Evolutionary conservation across 805 yeast species (phyloP).

Genomic region (Candida schatavii): DNA sequence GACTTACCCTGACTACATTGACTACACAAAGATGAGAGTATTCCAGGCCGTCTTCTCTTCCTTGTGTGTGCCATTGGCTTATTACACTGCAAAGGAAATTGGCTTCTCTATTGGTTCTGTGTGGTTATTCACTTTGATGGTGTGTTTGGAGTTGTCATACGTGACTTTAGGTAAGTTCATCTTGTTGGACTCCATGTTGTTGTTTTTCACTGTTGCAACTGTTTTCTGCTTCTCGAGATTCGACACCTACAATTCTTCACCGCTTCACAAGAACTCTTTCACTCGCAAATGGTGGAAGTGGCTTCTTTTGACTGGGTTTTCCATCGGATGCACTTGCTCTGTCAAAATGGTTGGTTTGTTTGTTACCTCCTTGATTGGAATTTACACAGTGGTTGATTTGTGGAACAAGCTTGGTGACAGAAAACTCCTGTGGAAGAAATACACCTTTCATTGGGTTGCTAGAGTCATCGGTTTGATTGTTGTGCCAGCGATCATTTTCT

Average conservation of each 20-base stretch:
- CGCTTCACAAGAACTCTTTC: slow-evolving; percentile 44
- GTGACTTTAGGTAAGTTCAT: slow-evolving; percentile 73
- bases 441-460: slow-evolving; percentile 63
- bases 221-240: slow-evolving; percentile 69
- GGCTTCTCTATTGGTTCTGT: slow-evolving; percentile 49
- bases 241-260: slow-evolving; percentile 53
- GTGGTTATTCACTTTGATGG: slow-evolving; percentile 60
- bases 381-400: slow-evolving; percentile 82
- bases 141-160: slow-evolving; percentile 64
- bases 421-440: slow-evolving; percentile 47
- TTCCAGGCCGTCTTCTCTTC: slow-evolving; percentile 71
- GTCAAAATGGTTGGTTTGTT: slow-evolving; percentile 97
- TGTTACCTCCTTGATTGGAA: slow-evolving; percentile 83
- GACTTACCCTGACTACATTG: slow-evolving; percentile 57
- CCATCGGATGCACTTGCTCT: slow-evolving; percentile 86
- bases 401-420: slow-evolving; percentile 81
- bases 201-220: slow-evolving; percentile 78
- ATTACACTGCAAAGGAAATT: slow-evolving; percentile 61
- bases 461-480: slow-evolving; percentile 61
- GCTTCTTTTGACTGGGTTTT: slow-evolving; percentile 78
- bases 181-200: slow-evolving; percentile 69
- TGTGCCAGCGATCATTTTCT: slow-evolving; percentile 60
- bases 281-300: slow-evolving; percentile 90
- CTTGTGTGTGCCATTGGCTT: slow-evolving; percentile 66
- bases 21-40: slow-evolving; percentile 63